Percentiles rank a stretch among this genome's conserved stretches.
Conservation (phyloP, 2,329 filamentous ascomycete species). For the Paracoccidioides brasiliensis region DNA sequence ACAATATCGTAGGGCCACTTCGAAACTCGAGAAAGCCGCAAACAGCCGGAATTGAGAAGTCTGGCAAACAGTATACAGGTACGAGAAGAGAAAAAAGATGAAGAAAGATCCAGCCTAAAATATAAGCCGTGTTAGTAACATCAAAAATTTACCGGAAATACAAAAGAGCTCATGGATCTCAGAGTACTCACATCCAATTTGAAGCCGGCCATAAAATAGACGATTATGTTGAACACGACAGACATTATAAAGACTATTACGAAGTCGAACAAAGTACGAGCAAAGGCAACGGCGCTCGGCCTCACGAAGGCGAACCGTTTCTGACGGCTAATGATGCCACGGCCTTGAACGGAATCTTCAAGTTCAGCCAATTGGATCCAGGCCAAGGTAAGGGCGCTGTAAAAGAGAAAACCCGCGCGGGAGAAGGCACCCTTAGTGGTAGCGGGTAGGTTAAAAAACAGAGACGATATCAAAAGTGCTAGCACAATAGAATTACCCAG, state of each 20-base stretch:
- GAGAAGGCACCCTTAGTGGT: constrained; percentile 46
- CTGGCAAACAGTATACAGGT: constrained; percentile 44
- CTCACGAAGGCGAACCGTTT: constrained; percentile 52
- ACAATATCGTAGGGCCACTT: constrained; percentile 48
- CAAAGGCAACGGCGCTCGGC: constrained; percentile 47
- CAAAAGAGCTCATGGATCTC: not conserved
- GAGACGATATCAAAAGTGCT: constrained; percentile 55
- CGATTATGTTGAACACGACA: constrained; percentile 54
- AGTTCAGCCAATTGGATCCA: constrained; percentile 63
- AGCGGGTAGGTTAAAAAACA: constrained; percentile 53
- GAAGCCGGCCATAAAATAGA: constrained; percentile 62
- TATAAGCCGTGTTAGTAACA: not conserved
- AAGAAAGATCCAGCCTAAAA: constrained; percentile 45
- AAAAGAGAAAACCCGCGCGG: constrained; percentile 48
- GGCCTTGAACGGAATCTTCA: constrained; percentile 59
- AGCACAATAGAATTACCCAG: constrained; percentile 59
- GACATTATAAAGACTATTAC: constrained; percentile 41
- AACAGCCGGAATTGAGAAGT: constrained; percentile 51
- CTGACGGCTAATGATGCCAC: constrained; percentile 52
- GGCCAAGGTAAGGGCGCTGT: constrained; percentile 46
- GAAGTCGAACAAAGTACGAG: constrained; percentile 44
- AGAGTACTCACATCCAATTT: constrained; percentile 2
- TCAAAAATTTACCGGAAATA: not conserved
- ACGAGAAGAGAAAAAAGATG: constrained; percentile 49
- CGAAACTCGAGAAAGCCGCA: constrained; percentile 46